Conservation (phyloP, 306 rosid species). For the Carpinus viminea region DNA sequence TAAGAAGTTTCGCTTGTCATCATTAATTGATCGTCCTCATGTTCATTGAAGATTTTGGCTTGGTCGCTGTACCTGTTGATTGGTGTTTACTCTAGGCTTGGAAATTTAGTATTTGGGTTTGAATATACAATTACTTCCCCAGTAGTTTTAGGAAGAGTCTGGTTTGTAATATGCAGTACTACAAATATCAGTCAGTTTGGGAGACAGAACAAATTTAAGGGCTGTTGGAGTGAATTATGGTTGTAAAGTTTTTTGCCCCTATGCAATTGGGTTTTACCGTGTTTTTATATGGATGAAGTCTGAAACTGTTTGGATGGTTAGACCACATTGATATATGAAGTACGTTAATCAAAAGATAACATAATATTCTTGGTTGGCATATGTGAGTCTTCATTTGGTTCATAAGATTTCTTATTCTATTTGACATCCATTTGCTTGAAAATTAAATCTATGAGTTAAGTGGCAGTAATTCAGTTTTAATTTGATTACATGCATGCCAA, state of each 20-base stretch:
- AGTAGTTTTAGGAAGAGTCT: background rate
- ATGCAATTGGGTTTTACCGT: background rate
- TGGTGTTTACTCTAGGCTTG: slow-evolving; percentile 22
- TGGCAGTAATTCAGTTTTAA: background rate
- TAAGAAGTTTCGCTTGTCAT: slow-evolving; percentile 32
- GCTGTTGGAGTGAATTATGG: background rate
- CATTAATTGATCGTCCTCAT: slow-evolving; percentile 31
- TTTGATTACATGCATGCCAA: too few relatives aligned
- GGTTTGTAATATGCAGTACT: background rate
- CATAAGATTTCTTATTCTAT: background rate
- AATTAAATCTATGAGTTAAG: background rate
- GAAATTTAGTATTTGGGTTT: slow-evolving; percentile 11
- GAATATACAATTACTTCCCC: background rate
- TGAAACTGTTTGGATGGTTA: background rate
- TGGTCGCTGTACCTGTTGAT: slow-evolving; percentile 39
- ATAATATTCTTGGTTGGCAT: background rate
- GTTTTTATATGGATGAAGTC: background rate
- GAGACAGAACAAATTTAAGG: background rate
- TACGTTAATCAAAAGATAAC: background rate
- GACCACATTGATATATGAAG: background rate
- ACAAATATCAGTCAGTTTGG: background rate
- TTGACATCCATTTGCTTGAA: background rate
- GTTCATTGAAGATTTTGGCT: slow-evolving; percentile 31
- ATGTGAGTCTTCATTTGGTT: background rate
- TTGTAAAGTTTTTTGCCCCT: background rate